Evolutionary conservation across 768 basidiomycete genomes (phyloP).

Genomic region (Rubroboletus pulcherrimus): DNA sequence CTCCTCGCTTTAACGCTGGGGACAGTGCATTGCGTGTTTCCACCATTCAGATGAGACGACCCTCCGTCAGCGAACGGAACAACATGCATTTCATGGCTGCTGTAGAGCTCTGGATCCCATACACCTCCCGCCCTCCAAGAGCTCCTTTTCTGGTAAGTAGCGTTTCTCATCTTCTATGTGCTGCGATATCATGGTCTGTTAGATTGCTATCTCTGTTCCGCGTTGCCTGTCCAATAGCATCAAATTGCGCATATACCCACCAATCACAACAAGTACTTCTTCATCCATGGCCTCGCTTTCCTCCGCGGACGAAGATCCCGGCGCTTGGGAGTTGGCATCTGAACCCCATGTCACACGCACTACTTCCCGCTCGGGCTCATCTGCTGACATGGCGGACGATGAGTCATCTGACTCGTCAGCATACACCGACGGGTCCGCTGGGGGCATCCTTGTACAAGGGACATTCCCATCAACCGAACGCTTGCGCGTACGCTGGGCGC

Average conservation of each 20-base stretch:
- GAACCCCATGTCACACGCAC: slow-evolving; percentile 71
- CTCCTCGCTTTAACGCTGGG: slow-evolving; percentile 27
- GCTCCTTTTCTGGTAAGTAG: slow-evolving; percentile 67
- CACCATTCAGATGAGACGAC: slow-evolving; percentile 39
- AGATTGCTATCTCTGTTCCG: slow-evolving; percentile 77
- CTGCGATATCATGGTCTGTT: slow-evolving; percentile 8
- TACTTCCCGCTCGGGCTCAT: slow-evolving; percentile 52
- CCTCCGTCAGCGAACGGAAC: slow-evolving; percentile 54
- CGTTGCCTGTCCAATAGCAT: slow-evolving; percentile 76
- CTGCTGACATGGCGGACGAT: slow-evolving; percentile 74
- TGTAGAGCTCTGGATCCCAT: slow-evolving; percentile 73
- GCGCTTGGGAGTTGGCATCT: slow-evolving; percentile 70
- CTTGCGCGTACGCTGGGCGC: slow-evolving; percentile 75
- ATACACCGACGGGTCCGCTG: slow-evolving; percentile 45
- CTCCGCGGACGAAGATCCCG: slow-evolving; percentile 66
- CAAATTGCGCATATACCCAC: slow-evolving; percentile 70
- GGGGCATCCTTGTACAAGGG: slow-evolving; percentile 68
- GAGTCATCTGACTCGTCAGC: slow-evolving; percentile 73
- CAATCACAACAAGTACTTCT: slow-evolving; percentile 43
- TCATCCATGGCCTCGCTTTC: slow-evolving; percentile 73
- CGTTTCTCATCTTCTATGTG: background rate
- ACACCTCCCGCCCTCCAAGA: slow-evolving; percentile 59
- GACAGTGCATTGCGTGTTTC: slow-evolving; percentile 24
- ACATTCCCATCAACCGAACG: slow-evolving; percentile 76
- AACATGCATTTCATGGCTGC: slow-evolving; percentile 77